A percentile compares a stretch with the other conserved stretches of the same genome.
These are phyloP conservation scores for Phytomonas sp. DNA, from an alignment of 208 protist genomes.

Conservation along the genomic window DNA sequence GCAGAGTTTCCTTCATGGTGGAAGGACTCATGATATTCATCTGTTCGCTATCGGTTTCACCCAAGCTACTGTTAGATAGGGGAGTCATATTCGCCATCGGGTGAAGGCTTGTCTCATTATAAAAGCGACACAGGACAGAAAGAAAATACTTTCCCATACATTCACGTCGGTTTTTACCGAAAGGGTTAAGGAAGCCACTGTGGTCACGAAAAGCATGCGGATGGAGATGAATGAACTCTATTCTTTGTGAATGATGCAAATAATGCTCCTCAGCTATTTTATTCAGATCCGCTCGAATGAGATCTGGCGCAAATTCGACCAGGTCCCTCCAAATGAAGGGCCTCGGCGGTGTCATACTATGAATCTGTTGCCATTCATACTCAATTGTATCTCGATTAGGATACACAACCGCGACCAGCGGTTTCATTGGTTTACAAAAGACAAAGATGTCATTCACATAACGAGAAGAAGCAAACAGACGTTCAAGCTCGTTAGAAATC, in stretches of 20 bases:
- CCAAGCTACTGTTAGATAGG: background rate
- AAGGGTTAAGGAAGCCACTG: slow-evolving; percentile 66
- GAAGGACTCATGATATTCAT: background rate
- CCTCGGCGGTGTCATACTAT: background rate
- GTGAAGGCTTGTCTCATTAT: slow-evolving; percentile 18
- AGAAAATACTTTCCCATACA: slow-evolving; percentile 65
- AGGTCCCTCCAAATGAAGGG: slow-evolving; percentile 60
- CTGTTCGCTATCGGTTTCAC: background rate
- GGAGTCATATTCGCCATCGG: background rate
- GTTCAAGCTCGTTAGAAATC: slow-evolving; percentile 63
- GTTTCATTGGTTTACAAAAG: slow-evolving; percentile 54
- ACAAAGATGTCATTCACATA: slow-evolving; percentile 86
- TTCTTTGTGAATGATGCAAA: slow-evolving; percentile 59
- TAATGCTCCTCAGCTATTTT: slow-evolving; percentile 37
- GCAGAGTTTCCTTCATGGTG: background rate
- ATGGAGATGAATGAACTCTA: slow-evolving; percentile 69
- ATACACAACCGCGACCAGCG: slow-evolving; percentile 75
- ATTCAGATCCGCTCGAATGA: slow-evolving; percentile 56
- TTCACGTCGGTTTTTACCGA: slow-evolving; percentile 50
- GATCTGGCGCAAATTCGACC: slow-evolving; percentile 35
- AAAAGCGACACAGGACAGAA: slow-evolving; percentile 50
- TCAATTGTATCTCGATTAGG: slow-evolving; percentile 80
- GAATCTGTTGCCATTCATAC: slow-evolving; percentile 62
- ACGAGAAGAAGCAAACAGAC: slow-evolving; percentile 59
- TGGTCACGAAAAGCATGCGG: slow-evolving; percentile 82